A percentile compares a stretch with the other conserved stretches of the same genome.
Evolutionary conservation across 2,329 filamentous ascomycete species (phyloP).

Genomic region (Aspergillus uvarum): DNA sequence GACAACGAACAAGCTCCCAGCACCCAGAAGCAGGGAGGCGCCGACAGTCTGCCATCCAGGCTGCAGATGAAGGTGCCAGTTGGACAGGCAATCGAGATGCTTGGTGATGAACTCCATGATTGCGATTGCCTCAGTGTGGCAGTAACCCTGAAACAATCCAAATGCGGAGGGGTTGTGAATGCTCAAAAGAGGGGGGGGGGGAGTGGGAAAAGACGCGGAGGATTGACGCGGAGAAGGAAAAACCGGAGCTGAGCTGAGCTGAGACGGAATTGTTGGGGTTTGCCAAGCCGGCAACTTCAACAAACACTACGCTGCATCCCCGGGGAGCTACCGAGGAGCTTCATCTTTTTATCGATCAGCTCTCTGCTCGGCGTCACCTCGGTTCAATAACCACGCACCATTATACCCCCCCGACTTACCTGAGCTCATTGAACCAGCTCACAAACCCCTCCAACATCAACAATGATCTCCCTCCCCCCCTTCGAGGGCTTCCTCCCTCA

Average conservation of each 20-base stretch:
- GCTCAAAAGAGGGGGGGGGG: not conserved
- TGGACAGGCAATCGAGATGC: constrained; percentile 32
- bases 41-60: constrained; percentile 39
- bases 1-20: constrained; percentile 61
- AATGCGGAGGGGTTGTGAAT: not conserved
- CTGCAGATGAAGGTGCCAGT: constrained; percentile 35
- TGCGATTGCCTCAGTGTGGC: constrained; percentile 13
- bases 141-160: not conserved
- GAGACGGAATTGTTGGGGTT: constrained; percentile 1
- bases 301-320: not conserved
- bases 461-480: constrained; percentile 34
- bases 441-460: not conserved
- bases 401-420: not conserved
- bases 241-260: constrained; percentile 1
- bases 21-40: constrained; percentile 38
- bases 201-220: not conserved
- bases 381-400: not conserved
- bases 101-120: constrained; percentile 35
- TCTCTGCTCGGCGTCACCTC: too few relatives aligned
- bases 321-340: too few relatives aligned
- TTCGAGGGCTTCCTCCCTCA: constrained; percentile 58
- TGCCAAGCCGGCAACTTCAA: constrained; percentile 1
- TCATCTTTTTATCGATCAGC: too few relatives aligned
- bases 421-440: too few relatives aligned
- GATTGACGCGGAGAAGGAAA: constrained; percentile 2